phyloP scores from a whole-genome alignment of 192 early-diverging fungal genomes.

The Mortierella alpina region DNA sequence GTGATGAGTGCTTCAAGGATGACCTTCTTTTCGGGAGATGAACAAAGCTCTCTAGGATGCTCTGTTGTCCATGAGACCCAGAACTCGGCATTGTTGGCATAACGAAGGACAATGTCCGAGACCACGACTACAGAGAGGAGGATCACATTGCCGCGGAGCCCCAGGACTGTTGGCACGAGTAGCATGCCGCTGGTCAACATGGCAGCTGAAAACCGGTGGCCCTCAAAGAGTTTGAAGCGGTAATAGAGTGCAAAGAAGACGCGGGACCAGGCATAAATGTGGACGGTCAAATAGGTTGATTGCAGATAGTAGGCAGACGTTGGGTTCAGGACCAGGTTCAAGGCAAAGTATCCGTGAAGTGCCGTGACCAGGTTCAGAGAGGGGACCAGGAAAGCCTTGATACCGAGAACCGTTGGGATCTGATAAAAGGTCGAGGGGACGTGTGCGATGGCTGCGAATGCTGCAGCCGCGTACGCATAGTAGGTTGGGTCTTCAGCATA shows the following conservation, averaged over 20 bases:
- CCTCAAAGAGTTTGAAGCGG: conserved; percentile 42
- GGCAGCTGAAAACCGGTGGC: conserved; percentile 45
- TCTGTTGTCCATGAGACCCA: conserved; percentile 49
- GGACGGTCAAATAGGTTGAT: conserved; percentile 48
- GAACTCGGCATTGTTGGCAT: not conserved
- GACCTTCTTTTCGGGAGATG: conserved; percentile 37
- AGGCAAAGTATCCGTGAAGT: conserved; percentile 43
- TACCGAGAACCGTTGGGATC: conserved; percentile 46
- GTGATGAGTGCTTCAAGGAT: conserved; percentile 35
- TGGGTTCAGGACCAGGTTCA: conserved; percentile 41
- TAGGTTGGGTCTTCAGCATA: conserved; percentile 48
- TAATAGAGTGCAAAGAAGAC: conserved; percentile 51
- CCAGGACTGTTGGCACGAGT: conserved; percentile 37
- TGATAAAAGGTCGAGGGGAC: conserved; percentile 50
- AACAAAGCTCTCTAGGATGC: conserved; percentile 34
- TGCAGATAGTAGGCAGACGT: conserved; percentile 41
- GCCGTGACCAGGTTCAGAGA: conserved; percentile 35
- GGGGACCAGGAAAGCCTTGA: conserved; percentile 50
- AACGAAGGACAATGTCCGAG: conserved; percentile 27
- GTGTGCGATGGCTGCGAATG: conserved; percentile 28
- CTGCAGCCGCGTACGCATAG: conserved; percentile 28
- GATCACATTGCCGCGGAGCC: conserved; percentile 32
- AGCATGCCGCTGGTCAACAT: conserved; percentile 52
- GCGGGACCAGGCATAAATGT: conserved; percentile 53
- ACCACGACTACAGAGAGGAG: conserved; percentile 19